These are phyloP conservation scores for Fusarium floridanum DNA, from an alignment of 2,329 filamentous ascomycete species.

Conservation along the genomic window DNA sequence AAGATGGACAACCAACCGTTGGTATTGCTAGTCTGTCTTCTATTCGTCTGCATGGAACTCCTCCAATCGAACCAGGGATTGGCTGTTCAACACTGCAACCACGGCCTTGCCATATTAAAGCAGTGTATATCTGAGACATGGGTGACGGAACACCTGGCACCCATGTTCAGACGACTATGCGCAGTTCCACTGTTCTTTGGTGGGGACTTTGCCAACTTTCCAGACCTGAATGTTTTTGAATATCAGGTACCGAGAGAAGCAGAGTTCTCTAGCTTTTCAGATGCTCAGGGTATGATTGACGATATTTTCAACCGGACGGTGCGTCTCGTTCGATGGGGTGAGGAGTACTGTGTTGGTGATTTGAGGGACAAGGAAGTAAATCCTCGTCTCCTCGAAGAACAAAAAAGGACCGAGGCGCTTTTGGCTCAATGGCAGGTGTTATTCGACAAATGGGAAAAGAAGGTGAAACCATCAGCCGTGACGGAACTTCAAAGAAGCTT, in stretches of 20 bases:
- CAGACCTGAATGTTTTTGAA: slow-evolving; percentile 1
- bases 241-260: not conserved
- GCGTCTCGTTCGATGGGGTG: not conserved
- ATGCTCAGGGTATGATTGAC: slow-evolving; percentile 21
- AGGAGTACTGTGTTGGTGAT: not conserved
- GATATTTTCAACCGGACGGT: slow-evolving; percentile 16
- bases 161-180: slow-evolving; percentile 5
- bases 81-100: slow-evolving; percentile 3
- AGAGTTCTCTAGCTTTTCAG: slow-evolving; percentile 7
- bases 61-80: slow-evolving; percentile 1
- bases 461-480: not conserved
- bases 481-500: not conserved
- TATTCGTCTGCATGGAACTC: slow-evolving; percentile 3
- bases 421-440: not conserved
- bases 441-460: not conserved
- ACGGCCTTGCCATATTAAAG: slow-evolving; percentile 3
- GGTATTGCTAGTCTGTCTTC: not conserved
- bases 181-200: slow-evolving; percentile 7
- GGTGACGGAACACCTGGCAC: slow-evolving; percentile 1
- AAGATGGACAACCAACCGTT: not conserved
- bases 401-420: not conserved
- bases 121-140: not conserved
- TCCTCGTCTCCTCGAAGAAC: not conserved
- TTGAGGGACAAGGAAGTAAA: not conserved
- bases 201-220: not conserved